phyloP scores from a whole-genome alignment of 108 stramenopile genomes.

The Fistulifera pelliculosa region DNA sequence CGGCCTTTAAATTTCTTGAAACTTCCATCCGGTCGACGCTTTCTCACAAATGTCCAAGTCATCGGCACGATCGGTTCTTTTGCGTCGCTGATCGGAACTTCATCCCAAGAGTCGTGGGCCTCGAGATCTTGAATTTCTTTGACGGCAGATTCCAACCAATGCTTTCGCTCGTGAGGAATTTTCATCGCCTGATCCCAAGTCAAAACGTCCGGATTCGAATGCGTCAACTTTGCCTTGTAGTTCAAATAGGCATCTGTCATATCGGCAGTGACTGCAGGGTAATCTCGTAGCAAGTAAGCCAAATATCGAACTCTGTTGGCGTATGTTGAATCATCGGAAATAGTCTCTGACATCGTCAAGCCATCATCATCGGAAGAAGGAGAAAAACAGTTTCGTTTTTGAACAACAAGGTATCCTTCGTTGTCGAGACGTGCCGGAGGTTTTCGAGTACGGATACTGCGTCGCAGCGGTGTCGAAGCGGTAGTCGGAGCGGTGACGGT shows the following conservation, averaged over 20 bases:
- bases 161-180: background rate
- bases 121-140: background rate
- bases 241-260: background rate
- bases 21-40: constrained; percentile 31
- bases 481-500: too few relatives aligned
- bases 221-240: background rate
- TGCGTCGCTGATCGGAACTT: constrained; percentile 5
- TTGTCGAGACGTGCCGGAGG: too few relatives aligned
- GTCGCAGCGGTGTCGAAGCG: too few relatives aligned
- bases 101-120: constrained; percentile 6
- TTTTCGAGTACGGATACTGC: too few relatives aligned
- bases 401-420: too few relatives aligned
- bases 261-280: too few relatives aligned
- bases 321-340: too few relatives aligned
- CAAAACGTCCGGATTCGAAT: constrained; percentile 1
- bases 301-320: too few relatives aligned
- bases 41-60: constrained; percentile 27
- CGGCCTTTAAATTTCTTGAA: constrained; percentile 38
- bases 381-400: too few relatives aligned
- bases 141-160: background rate
- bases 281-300: too few relatives aligned
- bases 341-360: too few relatives aligned
- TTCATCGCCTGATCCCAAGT: background rate
- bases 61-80: constrained; percentile 25
- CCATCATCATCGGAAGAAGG: too few relatives aligned